These are phyloP conservation scores for Dryadomyces quercus-mongolicae DNA, from an alignment of 2,329 filamentous ascomycete species.

Conservation along the genomic window DNA sequence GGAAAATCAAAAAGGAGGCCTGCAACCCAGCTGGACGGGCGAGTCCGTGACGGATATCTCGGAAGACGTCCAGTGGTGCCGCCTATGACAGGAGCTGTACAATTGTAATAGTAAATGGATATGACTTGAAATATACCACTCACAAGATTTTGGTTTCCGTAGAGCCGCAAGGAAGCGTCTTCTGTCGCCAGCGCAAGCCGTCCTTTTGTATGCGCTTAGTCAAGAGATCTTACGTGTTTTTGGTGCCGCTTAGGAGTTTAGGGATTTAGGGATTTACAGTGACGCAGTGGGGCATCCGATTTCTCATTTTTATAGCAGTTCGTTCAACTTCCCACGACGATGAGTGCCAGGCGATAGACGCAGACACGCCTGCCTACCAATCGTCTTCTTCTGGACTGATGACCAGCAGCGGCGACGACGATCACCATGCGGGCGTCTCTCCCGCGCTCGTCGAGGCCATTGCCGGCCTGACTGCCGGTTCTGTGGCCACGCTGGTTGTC, in stretches of 20 bases:
- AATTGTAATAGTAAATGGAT: slow-evolving; percentile 4
- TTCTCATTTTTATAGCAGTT: not conserved
- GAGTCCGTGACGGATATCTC: not conserved
- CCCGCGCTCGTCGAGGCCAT: slow-evolving; percentile 75
- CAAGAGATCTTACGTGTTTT: not conserved
- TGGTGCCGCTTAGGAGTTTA: not conserved
- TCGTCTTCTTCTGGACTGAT: not conserved
- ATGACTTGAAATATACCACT: slow-evolving; percentile 9
- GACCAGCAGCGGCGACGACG: slow-evolving; percentile 16
- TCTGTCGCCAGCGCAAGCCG: too few relatives aligned
- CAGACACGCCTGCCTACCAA: not conserved
- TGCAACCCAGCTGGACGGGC: not conserved
- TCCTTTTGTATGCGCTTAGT: too few relatives aligned
- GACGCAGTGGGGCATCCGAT: not conserved
- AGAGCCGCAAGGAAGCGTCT: too few relatives aligned
- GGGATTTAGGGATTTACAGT: too few relatives aligned
- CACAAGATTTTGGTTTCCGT: not conserved
- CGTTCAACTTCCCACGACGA: not conserved
- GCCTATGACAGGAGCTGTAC: slow-evolving; percentile 6
- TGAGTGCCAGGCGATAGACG: too few relatives aligned
- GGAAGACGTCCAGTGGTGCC: not conserved
- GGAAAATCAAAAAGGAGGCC: not conserved
- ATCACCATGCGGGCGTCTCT: slow-evolving; percentile 51
- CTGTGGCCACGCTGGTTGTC: slow-evolving; percentile 72
- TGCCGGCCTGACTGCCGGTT: slow-evolving; percentile 81